phyloP scores from a whole-genome alignment of 257 asterid genomes.

The Scutellaria baicalensis region DNA sequence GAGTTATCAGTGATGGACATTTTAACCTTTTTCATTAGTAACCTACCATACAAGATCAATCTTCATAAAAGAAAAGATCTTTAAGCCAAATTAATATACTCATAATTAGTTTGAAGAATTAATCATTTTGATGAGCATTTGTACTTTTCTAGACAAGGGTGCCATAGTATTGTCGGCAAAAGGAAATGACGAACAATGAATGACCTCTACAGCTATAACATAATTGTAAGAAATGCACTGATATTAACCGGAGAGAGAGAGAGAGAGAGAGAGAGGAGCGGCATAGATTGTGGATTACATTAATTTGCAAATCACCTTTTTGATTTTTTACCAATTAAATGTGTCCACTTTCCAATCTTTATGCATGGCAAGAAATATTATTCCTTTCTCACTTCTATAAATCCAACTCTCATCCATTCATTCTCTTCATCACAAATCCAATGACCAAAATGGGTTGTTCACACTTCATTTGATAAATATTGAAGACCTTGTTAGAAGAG shows the following conservation, averaged over 20 bases:
- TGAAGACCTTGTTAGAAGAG: too few relatives aligned
- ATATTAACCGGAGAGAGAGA: neutral
- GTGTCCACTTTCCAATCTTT: neutral
- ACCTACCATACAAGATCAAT: too few relatives aligned
- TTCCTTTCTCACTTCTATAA: slow-evolving; percentile 22
- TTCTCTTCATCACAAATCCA: neutral
- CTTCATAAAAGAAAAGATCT: neutral
- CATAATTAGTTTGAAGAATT: neutral
- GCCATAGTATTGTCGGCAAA: slow-evolving; percentile 21
- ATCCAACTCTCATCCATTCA: neutral
- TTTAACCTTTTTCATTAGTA: too few relatives aligned
- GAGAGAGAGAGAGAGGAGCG: neutral
- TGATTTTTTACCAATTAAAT: neutral
- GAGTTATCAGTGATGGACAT: too few relatives aligned
- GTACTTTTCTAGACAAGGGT: slow-evolving; percentile 13
- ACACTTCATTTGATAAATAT: neutral
- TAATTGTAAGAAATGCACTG: neutral
- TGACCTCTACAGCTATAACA: slow-evolving; percentile 1
- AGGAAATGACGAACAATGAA: slow-evolving; percentile 5
- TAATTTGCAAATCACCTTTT: neutral
- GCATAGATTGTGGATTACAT: neutral
- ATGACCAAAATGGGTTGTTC: neutral
- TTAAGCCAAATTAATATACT: neutral
- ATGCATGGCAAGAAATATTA: slow-evolving; percentile 25
- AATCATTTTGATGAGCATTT: neutral